A percentile compares a stretch with the other conserved stretches of the same genome.
Conservation (phyloP, 768 basidiomycete genomes). For the Psilocybe subaeruginosa region DNA sequence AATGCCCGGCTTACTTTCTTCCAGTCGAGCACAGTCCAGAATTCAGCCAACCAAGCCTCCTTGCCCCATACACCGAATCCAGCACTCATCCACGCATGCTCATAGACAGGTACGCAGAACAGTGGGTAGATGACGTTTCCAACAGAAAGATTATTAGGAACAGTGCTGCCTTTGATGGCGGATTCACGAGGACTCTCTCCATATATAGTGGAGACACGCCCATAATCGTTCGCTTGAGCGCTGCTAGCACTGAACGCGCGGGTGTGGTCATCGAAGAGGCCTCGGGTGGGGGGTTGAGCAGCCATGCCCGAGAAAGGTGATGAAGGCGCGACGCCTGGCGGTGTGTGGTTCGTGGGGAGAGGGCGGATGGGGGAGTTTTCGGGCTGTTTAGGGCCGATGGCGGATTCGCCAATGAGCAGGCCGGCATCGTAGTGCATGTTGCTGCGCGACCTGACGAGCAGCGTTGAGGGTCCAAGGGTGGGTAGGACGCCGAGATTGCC, state of each 20-base stretch:
- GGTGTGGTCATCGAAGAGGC: conserved; percentile 24
- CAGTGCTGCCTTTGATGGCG: conserved; percentile 9
- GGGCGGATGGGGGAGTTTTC: conserved; percentile 13
- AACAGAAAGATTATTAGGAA: conserved; percentile 31
- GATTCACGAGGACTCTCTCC: conserved; percentile 11
- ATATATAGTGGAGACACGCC: background rate
- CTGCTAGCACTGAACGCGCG: conserved; percentile 12
- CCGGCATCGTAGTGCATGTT: conserved; percentile 26
- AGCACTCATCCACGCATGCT: conserved; percentile 85
- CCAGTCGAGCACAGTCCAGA: conserved; percentile 89
- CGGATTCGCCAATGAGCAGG: conserved; percentile 23
- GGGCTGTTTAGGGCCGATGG: conserved; percentile 22
- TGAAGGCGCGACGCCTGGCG: conserved; percentile 34
- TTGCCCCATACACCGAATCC: conserved; percentile 92
- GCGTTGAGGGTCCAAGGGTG: conserved; percentile 88
- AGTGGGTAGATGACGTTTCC: conserved; percentile 71
- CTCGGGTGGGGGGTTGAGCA: conserved; percentile 26
- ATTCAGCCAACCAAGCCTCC: conserved; percentile 80
- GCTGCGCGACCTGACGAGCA: conserved; percentile 69
- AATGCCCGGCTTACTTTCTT: conserved; percentile 51
- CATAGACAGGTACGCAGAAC: conserved; percentile 78
- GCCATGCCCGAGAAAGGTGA: conserved; percentile 49
- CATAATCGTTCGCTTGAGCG: background rate
- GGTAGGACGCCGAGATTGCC: conserved; percentile 74
- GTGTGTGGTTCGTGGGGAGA: conserved; percentile 22